Evolutionary conservation across 2,329 filamentous ascomycete species (phyloP).

Genomic region (Daldinia eschscholtzii): DNA sequence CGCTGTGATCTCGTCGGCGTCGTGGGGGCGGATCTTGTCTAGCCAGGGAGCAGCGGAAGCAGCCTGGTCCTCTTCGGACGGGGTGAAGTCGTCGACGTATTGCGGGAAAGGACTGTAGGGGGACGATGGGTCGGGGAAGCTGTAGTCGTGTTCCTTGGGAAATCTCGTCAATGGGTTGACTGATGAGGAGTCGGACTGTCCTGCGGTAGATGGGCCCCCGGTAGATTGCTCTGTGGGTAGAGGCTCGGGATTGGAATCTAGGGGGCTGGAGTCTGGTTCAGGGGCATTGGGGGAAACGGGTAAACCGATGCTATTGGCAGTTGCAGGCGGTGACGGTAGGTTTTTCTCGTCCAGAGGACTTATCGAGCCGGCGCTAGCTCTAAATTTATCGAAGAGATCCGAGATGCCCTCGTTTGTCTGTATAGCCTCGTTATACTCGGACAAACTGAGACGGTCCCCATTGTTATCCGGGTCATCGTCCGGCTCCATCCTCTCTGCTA

Average conservation of each 20-base stretch:
- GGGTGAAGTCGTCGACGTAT: not conserved
- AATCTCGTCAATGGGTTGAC: not conserved
- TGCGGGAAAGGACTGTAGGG: not conserved
- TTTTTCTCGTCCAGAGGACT: constrained; percentile 1
- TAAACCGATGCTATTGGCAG: not conserved
- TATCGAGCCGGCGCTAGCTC: constrained; percentile 10
- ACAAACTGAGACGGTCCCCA: constrained; percentile 9
- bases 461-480: constrained; percentile 14
- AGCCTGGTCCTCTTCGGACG: too few species aligned
- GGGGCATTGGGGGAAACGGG: not conserved
- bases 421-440: constrained; percentile 15
- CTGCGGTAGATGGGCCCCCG: not conserved
- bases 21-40: constrained; percentile 43
- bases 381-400: constrained; percentile 17
- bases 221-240: not conserved
- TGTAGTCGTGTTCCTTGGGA: not conserved
- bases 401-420: constrained; percentile 19
- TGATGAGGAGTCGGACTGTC: not conserved
- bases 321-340: not conserved
- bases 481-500: constrained; percentile 21
- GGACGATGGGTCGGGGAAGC: not conserved
- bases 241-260: not conserved
- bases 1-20: constrained; percentile 14
- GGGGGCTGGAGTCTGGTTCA: not conserved
- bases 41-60: not conserved